Evolutionary conservation across 1,284 basidiomycete genomes (phyloP), one percentile per base, ranked within the genome.

Genomic region (Coniferiporia weirii): DNA sequence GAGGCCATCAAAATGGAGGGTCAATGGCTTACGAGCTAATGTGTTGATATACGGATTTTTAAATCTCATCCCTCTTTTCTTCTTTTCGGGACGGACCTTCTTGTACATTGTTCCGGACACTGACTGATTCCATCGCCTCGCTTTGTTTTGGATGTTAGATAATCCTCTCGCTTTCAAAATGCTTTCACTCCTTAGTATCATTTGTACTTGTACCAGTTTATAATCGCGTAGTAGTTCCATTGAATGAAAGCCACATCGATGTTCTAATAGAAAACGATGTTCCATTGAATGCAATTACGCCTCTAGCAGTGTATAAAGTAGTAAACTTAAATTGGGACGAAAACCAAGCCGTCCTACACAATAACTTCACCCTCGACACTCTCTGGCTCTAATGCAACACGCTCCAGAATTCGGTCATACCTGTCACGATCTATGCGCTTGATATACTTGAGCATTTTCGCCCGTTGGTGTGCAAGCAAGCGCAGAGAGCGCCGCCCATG

Each of bases 301-400:
- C 44, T n/a, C 12, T 17, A n/a, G 27, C 32, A 20, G 27, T 51
- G 17, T 32, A 38, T 32, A 38, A 34, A 20, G 15, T 38, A 52
- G 49, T 35, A 57, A 43, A 20, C 20, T 53, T 45, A 12, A 22
- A 43, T 49, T 36, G 27, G 8, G 15, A 9, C 38, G 22, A 47
- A 22, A 47, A 15, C 45, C 12, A 34, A 17, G 12, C 34, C n/a
- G 36, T 15, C 44, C 69, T 70, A 76, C 38, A 91, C 79, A 59
- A 87, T 78, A 44, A 97, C 74, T 70, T 98, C 95, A 50, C 95
- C 95, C 73, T 97, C 94, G 4, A 98, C 91, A 22, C 87, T 86
- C 64, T 80, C 79, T 22, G 83, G 79, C 66, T 94, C 87, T 51
- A 98, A 71, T 1, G 89, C 95, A 34, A 96, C 76, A 60, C 87